A percentile compares a stretch with the other conserved stretches of the same genome.
phyloP scores from a whole-genome alignment of 352 stramenopile species.

The Phytophthora brassicae region DNA sequence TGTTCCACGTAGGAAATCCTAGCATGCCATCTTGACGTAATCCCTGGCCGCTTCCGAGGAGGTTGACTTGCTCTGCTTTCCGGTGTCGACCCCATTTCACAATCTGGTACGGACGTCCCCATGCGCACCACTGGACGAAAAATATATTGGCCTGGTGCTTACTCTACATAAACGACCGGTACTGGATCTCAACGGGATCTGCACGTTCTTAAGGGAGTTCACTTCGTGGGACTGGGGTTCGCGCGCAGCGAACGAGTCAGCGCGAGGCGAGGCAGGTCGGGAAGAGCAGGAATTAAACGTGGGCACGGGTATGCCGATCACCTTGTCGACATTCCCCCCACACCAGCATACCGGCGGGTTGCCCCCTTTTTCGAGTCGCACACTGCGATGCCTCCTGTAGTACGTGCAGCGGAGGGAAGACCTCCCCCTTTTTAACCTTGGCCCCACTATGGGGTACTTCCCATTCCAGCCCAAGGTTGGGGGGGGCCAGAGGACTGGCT shows the following conservation, averaged over 20 bases:
- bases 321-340: too few relatives aligned
- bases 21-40: background rate
- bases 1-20: too few relatives aligned
- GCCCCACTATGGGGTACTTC: too few relatives aligned
- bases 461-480: too few relatives aligned
- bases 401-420: too few relatives aligned
- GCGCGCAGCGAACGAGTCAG: background rate
- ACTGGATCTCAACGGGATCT: conserved; percentile 4
- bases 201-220: conserved; percentile 3
- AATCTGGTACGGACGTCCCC: background rate
- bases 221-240: conserved; percentile 1
- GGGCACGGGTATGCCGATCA: too few relatives aligned
- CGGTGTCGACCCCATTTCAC: too few relatives aligned
- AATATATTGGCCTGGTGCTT: background rate
- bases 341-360: too few relatives aligned
- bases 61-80: background rate
- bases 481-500: too few relatives aligned
- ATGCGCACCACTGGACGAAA: conserved; percentile 2
- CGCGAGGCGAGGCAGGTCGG: background rate
- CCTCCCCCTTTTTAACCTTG: too few relatives aligned
- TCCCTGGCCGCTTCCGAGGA: background rate
- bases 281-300: background rate
- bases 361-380: too few relatives aligned
- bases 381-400: too few relatives aligned
- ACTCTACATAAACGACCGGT: background rate